Conservation (phyloP, 306 rosid genomes). For the Begonia loranthoides region DNA sequence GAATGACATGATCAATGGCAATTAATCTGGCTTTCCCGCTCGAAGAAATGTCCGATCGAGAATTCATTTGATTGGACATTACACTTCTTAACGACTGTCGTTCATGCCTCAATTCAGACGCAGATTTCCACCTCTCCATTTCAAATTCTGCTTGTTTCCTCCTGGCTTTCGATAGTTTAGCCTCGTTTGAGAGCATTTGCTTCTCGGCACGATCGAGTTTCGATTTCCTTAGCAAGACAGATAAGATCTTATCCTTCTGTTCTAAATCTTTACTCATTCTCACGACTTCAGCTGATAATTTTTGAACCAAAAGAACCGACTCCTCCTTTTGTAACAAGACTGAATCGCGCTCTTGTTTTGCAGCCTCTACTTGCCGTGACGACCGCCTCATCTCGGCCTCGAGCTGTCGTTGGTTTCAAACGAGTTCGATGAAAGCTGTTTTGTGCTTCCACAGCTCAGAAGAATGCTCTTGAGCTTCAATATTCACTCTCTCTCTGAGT, state of each 20-base stretch:
- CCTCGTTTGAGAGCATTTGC: conserved; percentile 77
- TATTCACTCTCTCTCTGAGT: conserved; percentile 36
- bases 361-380: conserved; percentile 49
- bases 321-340: conserved; percentile 67
- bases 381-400: conserved; percentile 72
- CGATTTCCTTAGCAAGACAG: conserved; percentile 84
- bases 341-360: conserved; percentile 45
- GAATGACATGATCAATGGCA: conserved; percentile 15
- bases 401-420: conserved; percentile 78
- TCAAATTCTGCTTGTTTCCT: conserved; percentile 88
- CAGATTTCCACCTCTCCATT: conserved; percentile 67
- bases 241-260: conserved; percentile 84
- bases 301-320: conserved; percentile 61
- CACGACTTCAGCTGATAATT: conserved; percentile 49
- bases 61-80: conserved; percentile 48
- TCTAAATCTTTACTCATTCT: conserved; percentile 78
- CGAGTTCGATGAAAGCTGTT: conserved; percentile 82
- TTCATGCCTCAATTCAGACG: conserved; percentile 64
- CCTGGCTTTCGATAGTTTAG: conserved; percentile 67
- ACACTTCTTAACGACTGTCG: conserved; percentile 66
- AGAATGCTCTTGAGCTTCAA: conserved; percentile 61
- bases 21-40: conserved; percentile 15
- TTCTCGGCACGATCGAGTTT: conserved; percentile 71
- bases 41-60: conserved; percentile 40
- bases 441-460: conserved; percentile 85